Conservation (phyloP, 306 rosid genomes). For the Comarum palustre region DNA sequence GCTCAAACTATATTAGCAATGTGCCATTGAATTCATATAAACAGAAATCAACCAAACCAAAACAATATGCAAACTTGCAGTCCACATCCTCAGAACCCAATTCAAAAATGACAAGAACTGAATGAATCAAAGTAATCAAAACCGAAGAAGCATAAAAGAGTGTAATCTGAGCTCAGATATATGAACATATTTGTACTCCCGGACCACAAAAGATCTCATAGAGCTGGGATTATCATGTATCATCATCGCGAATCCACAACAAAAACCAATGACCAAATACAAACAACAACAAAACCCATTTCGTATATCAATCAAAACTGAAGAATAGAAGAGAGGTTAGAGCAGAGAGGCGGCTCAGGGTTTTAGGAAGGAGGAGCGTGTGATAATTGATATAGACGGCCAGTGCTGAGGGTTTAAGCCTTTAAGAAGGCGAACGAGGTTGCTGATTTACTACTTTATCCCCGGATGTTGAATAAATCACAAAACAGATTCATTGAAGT, state of each 20-base stretch:
- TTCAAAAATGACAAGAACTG: no score
- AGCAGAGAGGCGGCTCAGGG: background rate
- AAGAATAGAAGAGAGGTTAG: background rate
- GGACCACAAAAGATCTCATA: constrained; percentile 43
- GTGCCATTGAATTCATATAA: no score
- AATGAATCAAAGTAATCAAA: background rate
- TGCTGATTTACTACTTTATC: background rate
- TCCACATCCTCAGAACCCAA: no score
- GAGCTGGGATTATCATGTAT: constrained; percentile 42
- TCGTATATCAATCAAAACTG: background rate
- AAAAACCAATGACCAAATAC: background rate
- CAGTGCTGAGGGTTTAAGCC: background rate
- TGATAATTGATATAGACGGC: no score
- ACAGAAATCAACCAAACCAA: no score
- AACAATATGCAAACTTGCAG: no score
- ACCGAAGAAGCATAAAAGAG: background rate
- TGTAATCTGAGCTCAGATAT: constrained; percentile 30
- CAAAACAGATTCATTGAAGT: background rate
- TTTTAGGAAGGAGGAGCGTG: background rate
- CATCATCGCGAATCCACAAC: constrained; percentile 22
- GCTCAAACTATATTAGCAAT: no score
- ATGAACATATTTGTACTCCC: constrained; percentile 26
- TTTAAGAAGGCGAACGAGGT: background rate
- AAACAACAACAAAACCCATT: background rate
- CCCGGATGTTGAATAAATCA: background rate